These are phyloP conservation scores for Platanus orientalis DNA, from an alignment of 164 flowering plant genomes.

Conservation along the genomic window DNA sequence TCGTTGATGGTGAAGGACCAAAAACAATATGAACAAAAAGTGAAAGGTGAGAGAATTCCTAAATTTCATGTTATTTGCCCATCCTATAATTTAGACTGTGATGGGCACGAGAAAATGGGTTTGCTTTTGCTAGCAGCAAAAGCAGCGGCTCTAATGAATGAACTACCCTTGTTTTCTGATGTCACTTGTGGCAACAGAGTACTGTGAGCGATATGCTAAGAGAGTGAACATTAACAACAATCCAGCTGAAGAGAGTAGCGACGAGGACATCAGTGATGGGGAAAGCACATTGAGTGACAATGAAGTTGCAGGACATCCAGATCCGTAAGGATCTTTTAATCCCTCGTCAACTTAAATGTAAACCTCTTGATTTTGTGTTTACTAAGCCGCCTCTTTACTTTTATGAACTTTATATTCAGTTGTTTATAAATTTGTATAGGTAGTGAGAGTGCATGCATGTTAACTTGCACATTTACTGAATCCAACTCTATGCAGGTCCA, in stretches of 20 bases:
- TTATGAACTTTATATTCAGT: conserved; percentile 6
- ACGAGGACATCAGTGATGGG: conserved; percentile 43
- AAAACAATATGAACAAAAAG: conserved; percentile 61
- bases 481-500: neutral
- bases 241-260: conserved; percentile 32
- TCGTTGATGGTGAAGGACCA: conserved; percentile 67
- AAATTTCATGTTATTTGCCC: neutral
- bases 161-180: neutral
- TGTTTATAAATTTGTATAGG: conserved; percentile 13
- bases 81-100: neutral
- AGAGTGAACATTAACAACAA: conserved; percentile 25
- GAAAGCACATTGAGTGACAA: conserved; percentile 25
- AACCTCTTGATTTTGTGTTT: conserved; percentile 1
- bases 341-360: neutral
- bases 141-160: neutral
- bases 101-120: neutral
- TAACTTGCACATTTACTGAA: neutral
- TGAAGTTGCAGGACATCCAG: conserved; percentile 36
- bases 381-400: conserved; percentile 8
- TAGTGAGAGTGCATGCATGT: neutral
- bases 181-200: conserved; percentile 31
- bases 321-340: conserved; percentile 29
- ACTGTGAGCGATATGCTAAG: conserved; percentile 54
- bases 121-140: neutral
- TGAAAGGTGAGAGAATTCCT: conserved; percentile 43